A percentile compares a stretch with the other conserved stretches of the same genome.
These are phyloP conservation scores for Viola pubescens DNA, from an alignment of 441 rosid genomes.

Conservation along the genomic window DNA sequence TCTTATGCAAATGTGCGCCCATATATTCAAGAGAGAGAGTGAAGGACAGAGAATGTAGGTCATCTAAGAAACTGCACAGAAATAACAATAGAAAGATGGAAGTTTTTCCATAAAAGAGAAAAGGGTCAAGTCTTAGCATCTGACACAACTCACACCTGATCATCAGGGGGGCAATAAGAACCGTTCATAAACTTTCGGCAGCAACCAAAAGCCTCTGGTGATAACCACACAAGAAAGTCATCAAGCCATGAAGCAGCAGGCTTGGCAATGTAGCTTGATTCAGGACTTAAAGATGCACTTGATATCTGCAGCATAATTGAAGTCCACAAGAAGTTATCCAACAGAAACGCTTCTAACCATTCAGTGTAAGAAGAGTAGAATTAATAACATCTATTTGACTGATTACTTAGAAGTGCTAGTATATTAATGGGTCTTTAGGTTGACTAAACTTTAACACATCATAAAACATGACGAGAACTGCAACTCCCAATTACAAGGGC, in stretches of 20 bases:
- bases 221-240: slow-evolving; percentile 92
- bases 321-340: background rate
- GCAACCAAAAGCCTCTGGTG: slow-evolving; percentile 98
- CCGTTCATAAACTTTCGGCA: slow-evolving; percentile 85
- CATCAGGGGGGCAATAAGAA: slow-evolving; percentile 89
- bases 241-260: slow-evolving; percentile 99
- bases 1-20: too few relatives aligned
- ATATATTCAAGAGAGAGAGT: too few relatives aligned
- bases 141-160: slow-evolving; percentile 48
- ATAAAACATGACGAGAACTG: too few relatives aligned
- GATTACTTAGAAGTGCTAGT: too few relatives aligned
- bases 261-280: slow-evolving; percentile 88
- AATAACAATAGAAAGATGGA: too few relatives aligned
- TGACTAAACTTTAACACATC: too few relatives aligned
- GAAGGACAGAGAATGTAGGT: too few relatives aligned
- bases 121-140: background rate
- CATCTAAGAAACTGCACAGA: too few relatives aligned
- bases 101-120: too few relatives aligned
- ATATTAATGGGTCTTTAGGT: too few relatives aligned
- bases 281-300: slow-evolving; percentile 65
- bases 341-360: background rate
- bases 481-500: too few relatives aligned
- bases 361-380: background rate
- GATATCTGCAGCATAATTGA: slow-evolving; percentile 42
- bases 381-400: too few relatives aligned